Percentiles rank a stretch among this genome's conserved stretches.
Evolutionary conservation across 441 rosid genomes (phyloP).

Genomic region (Pelargonium cotyledonis): DNA sequence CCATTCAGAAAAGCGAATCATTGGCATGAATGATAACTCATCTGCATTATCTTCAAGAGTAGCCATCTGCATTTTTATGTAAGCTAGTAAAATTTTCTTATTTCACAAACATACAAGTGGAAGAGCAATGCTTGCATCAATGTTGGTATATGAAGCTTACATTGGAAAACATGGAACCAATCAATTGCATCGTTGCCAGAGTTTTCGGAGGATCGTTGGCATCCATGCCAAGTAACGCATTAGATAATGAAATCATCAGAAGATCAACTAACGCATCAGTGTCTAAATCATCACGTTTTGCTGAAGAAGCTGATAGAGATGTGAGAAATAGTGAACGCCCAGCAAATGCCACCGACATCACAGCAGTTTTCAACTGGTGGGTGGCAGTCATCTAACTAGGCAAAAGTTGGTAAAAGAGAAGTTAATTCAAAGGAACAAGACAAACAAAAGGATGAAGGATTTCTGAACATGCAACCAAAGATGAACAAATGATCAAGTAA

Average conservation of each 20-base stretch:
- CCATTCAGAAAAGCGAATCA: slow-evolving; percentile 90
- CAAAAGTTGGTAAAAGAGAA: slow-evolving; percentile 35
- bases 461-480: slow-evolving; percentile 10
- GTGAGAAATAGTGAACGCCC: slow-evolving; percentile 87
- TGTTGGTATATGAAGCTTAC: slow-evolving; percentile 40
- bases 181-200: slow-evolving; percentile 93
- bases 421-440: slow-evolving; percentile 34
- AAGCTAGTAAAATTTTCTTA: slow-evolving; percentile 7
- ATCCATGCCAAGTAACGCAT: slow-evolving; percentile 98
- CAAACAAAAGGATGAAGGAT: slow-evolving; percentile 16
- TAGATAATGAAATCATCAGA: slow-evolving; percentile 76
- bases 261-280: slow-evolving; percentile 54
- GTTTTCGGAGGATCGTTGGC: slow-evolving; percentile 99
- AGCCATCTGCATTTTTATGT: slow-evolving; percentile 58
- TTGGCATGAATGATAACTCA: slow-evolving; percentile 63
- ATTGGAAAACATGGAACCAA: slow-evolving; percentile 98
- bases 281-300: slow-evolving; percentile 45
- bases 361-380: slow-evolving; percentile 97
- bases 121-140: slow-evolving; percentile 12
- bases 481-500: neutral
- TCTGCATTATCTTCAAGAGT: slow-evolving; percentile 65
- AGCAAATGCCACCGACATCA: slow-evolving; percentile 95
- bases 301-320: slow-evolving; percentile 47
- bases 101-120: slow-evolving; percentile 8
- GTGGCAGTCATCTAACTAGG: slow-evolving; percentile 98